Conservation (phyloP, 139 green algal species). For the Micromonas commoda region DNA sequence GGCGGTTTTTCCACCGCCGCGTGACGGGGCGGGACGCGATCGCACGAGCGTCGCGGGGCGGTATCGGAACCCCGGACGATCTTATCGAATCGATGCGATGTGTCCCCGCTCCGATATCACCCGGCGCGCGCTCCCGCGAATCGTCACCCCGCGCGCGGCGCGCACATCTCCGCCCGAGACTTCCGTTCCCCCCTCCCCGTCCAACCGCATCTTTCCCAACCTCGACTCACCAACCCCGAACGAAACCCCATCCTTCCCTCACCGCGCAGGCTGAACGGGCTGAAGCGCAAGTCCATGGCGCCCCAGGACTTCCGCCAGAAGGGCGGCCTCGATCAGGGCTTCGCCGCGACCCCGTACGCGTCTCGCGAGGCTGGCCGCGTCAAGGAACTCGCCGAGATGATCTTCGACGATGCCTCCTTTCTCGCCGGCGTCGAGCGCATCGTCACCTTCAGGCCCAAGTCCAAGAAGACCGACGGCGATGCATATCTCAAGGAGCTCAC, state of each 20-base stretch:
- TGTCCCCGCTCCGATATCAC: too few relatives aligned
- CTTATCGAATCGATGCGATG: too few relatives aligned
- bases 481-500: not conserved
- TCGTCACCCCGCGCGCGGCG: too few relatives aligned
- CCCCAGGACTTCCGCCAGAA: not conserved
- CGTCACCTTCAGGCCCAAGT: slow-evolving; percentile 4
- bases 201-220: not conserved
- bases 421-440: not conserved
- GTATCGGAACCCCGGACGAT: too few relatives aligned
- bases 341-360: not conserved
- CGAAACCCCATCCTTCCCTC: not conserved
- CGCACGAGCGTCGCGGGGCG: too few relatives aligned
- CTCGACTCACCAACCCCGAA: not conserved
- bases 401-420: not conserved
- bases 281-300: not conserved
- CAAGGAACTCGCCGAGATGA: not conserved
- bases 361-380: not conserved
- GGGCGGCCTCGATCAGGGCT: too few relatives aligned
- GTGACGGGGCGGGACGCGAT: too few relatives aligned
- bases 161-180: too few relatives aligned
- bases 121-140: too few relatives aligned
- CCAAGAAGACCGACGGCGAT: not conserved
- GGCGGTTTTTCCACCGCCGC: not conserved
- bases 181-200: too few relatives aligned
- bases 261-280: not conserved